Conservation (phyloP, 371 early-diverging fungal genomes). For the Mucor velutinosus region DNA sequence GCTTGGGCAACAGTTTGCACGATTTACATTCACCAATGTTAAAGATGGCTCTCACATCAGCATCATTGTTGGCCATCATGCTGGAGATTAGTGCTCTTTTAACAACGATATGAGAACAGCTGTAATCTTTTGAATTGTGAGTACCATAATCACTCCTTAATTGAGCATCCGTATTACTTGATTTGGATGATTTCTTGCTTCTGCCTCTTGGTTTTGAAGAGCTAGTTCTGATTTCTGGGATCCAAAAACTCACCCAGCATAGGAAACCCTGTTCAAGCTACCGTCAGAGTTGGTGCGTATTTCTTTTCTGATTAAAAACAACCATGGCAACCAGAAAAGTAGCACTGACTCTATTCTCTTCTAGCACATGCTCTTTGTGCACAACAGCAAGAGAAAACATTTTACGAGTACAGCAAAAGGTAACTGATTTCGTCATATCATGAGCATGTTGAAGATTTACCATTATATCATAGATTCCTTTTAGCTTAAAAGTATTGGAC, state of each 20-base stretch:
- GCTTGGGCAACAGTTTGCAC: not conserved
- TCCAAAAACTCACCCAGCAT: not conserved
- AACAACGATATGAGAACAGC: not conserved
- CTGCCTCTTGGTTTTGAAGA: not conserved
- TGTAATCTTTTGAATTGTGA: not conserved
- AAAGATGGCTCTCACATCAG: not conserved
- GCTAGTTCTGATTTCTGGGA: not conserved
- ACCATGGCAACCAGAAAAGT: constrained; percentile 39
- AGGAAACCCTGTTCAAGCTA: not conserved
- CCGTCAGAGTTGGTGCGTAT: not conserved
- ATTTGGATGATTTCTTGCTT: not conserved
- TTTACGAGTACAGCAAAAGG: constrained; percentile 48
- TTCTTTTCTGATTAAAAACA: not conserved
- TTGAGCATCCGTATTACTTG: not conserved
- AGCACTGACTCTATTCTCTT: constrained; percentile 53
- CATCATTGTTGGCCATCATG: not conserved
- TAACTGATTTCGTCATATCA: constrained; percentile 13
- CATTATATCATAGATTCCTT: constrained; percentile 30
- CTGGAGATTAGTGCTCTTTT: not conserved
- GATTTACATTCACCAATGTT: not conserved
- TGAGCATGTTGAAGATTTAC: not conserved
- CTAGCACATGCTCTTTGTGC: constrained; percentile 56
- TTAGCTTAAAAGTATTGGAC: constrained; percentile 41
- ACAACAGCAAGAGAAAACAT: constrained; percentile 48
- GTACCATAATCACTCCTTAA: not conserved